phyloP scores from a whole-genome alignment of 1,284 basidiomycete species.

The Volvariella surrecta region DNA sequence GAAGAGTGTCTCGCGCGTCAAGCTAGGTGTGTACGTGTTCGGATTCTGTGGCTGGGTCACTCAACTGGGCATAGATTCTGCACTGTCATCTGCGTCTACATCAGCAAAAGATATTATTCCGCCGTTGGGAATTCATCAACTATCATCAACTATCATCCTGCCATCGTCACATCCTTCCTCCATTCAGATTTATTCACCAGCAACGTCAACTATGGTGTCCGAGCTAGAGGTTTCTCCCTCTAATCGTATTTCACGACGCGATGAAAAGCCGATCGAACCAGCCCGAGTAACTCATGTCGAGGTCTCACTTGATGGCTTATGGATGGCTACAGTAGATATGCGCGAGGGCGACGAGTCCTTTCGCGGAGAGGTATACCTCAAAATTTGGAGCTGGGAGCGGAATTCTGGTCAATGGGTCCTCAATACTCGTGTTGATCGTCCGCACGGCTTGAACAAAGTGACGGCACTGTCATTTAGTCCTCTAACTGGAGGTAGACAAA shows the following conservation, averaged over 20 bases:
- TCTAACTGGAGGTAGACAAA: slow-evolving; percentile 17
- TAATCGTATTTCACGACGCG: slow-evolving; percentile 82
- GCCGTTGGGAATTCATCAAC: slow-evolving; percentile 66
- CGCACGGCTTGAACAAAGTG: slow-evolving; percentile 67
- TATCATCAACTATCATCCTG: slow-evolving; percentile 73
- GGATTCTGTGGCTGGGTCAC: slow-evolving; percentile 1
- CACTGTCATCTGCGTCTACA: slow-evolving; percentile 30
- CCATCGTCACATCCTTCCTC: slow-evolving; percentile 94
- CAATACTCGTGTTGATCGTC: slow-evolving; percentile 87
- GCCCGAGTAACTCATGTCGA: slow-evolving; percentile 68
- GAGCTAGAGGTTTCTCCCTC: slow-evolving; percentile 94
- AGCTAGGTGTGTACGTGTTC: slow-evolving; percentile 52
- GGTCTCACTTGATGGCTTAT: slow-evolving; percentile 65
- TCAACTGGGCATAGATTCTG: slow-evolving; percentile 30
- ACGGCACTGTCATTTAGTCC: slow-evolving; percentile 68
- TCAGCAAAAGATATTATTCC: slow-evolving; percentile 29
- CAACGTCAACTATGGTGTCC: slow-evolving; percentile 62
- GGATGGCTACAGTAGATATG: slow-evolving; percentile 91
- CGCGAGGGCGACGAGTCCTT: slow-evolving; percentile 62
- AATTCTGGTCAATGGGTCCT: slow-evolving; percentile 55
- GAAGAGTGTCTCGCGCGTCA: slow-evolving; percentile 74
- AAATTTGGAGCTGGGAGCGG: slow-evolving; percentile 85
- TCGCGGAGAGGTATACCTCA: slow-evolving; percentile 71
- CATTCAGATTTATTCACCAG: slow-evolving; percentile 83
- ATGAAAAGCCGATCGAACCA: slow-evolving; percentile 74